Percentiles rank a stretch among this genome's conserved stretches.
These are phyloP conservation scores for Mortierella sp. DNA, from an alignment of 371 early-diverging fungal genomes.

Conservation along the genomic window DNA sequence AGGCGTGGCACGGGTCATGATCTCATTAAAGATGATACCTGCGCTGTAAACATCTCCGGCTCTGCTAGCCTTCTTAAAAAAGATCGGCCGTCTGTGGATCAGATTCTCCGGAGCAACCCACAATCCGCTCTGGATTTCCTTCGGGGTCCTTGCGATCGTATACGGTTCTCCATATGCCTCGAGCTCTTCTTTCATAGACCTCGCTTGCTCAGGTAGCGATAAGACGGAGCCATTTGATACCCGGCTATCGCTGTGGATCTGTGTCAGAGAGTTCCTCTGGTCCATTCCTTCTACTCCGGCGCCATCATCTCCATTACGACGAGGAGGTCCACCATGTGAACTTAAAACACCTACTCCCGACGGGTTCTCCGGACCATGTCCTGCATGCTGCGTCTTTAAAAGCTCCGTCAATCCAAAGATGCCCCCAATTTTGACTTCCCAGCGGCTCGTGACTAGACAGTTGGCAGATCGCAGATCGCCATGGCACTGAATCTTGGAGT, in stretches of 20 bases:
- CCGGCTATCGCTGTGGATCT: neutral
- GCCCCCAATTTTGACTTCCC: slow-evolving; percentile 61
- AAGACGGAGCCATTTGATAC: neutral
- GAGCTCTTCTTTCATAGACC: neutral
- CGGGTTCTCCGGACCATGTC: neutral
- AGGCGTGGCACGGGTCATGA: slow-evolving; percentile 55
- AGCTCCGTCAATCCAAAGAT: slow-evolving; percentile 52
- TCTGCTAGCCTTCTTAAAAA: slow-evolving; percentile 10
- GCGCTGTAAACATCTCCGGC: slow-evolving; percentile 40
- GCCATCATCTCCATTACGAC: too few relatives aligned
- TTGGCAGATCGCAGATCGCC: slow-evolving; percentile 57
- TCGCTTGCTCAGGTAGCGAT: neutral
- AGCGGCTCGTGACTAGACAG: slow-evolving; percentile 60
- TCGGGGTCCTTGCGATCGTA: slow-evolving; percentile 3
- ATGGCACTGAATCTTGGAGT: slow-evolving; percentile 56
- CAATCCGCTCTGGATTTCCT: slow-evolving; percentile 16
- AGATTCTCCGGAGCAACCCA: slow-evolving; percentile 38
- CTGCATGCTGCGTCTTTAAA: slow-evolving; percentile 22
- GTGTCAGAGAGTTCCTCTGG: neutral
- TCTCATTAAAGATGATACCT: slow-evolving; percentile 61
- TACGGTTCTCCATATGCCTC: slow-evolving; percentile 12
- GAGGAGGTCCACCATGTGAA: too few relatives aligned
- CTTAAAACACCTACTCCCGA: neutral
- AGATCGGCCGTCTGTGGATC: slow-evolving; percentile 7
- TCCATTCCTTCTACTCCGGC: too few relatives aligned